Evolutionary conservation across 306 rosid species (phyloP).

Genomic region (Prosopis cineraria): DNA sequence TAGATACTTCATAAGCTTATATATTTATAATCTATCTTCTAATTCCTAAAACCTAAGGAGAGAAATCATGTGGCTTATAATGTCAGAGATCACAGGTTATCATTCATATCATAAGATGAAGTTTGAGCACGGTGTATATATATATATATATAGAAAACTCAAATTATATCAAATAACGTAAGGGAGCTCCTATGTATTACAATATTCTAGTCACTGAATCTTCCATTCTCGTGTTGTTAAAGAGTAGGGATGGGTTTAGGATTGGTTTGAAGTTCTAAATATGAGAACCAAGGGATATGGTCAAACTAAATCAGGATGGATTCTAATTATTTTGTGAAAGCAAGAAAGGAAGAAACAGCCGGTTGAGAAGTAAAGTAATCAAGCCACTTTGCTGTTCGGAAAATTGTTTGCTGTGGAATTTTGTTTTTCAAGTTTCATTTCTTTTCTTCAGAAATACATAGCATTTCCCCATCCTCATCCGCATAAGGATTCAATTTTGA

Average conservation of each 20-base stretch:
- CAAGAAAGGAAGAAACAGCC: neutral
- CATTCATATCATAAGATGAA: neutral
- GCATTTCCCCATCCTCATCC: neutral
- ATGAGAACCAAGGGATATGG: neutral
- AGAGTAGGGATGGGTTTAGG: neutral
- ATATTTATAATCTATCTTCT: too few relatives aligned
- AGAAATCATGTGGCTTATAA: neutral
- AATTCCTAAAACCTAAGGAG: too few relatives aligned
- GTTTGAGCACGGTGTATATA: constrained; percentile 2
- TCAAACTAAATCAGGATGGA: neutral
- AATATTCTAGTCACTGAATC: neutral
- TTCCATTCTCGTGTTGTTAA: neutral
- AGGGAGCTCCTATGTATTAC: neutral
- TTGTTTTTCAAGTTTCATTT: neutral
- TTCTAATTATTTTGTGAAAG: neutral
- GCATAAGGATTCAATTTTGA: neutral
- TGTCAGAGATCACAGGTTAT: constrained; percentile 2
- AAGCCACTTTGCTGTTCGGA: neutral
- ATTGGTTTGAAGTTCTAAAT: neutral
- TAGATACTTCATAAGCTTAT: too few relatives aligned
- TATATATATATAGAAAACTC: too few relatives aligned
- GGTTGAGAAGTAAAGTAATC: neutral
- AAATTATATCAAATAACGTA: constrained; percentile 1
- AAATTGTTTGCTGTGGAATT: constrained; percentile 18
- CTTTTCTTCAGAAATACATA: neutral